Percentiles rank a stretch among this genome's conserved stretches.
Conservation (phyloP, 2,329 filamentous ascomycete genomes). For the Cytospora mali region DNA sequence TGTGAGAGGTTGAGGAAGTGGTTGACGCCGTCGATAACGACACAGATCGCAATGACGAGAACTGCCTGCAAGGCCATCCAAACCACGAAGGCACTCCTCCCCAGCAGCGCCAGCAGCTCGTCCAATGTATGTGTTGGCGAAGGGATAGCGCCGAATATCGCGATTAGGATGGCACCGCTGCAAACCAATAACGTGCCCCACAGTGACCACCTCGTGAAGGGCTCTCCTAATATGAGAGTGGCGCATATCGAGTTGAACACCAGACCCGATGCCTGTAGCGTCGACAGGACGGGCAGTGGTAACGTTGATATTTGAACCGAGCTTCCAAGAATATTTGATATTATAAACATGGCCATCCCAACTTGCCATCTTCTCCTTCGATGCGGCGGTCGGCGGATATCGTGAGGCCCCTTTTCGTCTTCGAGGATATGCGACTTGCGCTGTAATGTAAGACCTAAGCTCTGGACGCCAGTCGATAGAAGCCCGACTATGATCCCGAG, state of each 20-base stretch:
- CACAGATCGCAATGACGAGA: slow-evolving; percentile 69
- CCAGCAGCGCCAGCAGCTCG: slow-evolving; percentile 77
- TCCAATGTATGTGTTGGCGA: slow-evolving; percentile 87
- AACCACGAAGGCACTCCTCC: slow-evolving; percentile 72
- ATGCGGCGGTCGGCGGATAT: slow-evolving; percentile 83
- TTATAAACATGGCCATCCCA: slow-evolving; percentile 95
- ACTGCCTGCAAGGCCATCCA: slow-evolving; percentile 86
- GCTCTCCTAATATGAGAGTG: slow-evolving; percentile 86
- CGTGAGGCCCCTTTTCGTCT: slow-evolving; percentile 83
- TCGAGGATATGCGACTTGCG: slow-evolving; percentile 98
- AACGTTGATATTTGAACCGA: slow-evolving; percentile 97
- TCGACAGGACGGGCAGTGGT: slow-evolving; percentile 90
- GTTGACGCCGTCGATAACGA: slow-evolving; percentile 60
- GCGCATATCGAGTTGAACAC: slow-evolving; percentile 99
- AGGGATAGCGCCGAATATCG: slow-evolving; percentile 89
- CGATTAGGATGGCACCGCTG: slow-evolving; percentile 85
- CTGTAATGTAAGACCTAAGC: slow-evolving; percentile 90
- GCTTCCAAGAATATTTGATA: slow-evolving; percentile 92
- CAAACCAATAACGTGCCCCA: slow-evolving; percentile 88
- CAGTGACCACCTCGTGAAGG: slow-evolving; percentile 92
- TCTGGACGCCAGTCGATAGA: slow-evolving; percentile 91
- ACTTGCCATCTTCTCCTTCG: slow-evolving; percentile 92
- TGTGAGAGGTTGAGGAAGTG: slow-evolving; percentile 55
- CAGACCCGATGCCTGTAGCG: slow-evolving; percentile 89
- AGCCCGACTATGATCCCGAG: slow-evolving; percentile 92